Conservation (phyloP, 148 eudicot genomes). For the Rhododendron ovatum region DNA sequence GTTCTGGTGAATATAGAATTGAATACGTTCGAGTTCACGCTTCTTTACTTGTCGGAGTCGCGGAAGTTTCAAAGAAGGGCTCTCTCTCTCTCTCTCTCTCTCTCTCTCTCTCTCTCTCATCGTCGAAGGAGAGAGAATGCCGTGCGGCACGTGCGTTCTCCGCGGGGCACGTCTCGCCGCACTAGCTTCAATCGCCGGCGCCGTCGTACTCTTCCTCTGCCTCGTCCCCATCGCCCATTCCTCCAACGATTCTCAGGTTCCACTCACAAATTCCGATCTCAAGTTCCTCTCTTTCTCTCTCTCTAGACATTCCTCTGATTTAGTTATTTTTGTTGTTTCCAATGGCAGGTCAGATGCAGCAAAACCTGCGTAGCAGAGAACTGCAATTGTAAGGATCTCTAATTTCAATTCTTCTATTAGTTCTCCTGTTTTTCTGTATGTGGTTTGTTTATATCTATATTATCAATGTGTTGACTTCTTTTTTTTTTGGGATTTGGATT, state of each 20-base stretch:
- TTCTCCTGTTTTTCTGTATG: neutral
- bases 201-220: conserved; percentile 23
- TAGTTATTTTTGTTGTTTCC: neutral
- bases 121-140: conserved; percentile 10
- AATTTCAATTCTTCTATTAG: neutral
- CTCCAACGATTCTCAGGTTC: conserved; percentile 46
- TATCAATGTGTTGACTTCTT: neutral
- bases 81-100: too few relatives aligned
- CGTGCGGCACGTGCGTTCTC: conserved; percentile 15
- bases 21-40: neutral
- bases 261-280: neutral
- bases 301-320: neutral
- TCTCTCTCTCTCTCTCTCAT: neutral
- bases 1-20: too few relatives aligned
- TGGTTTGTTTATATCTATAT: neutral
- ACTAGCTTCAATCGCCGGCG: conserved; percentile 11
- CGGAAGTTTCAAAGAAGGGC: neutral
- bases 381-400: conserved; percentile 55
- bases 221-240: conserved; percentile 24
- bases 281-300: conserved; percentile 1
- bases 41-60: neutral
- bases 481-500: neutral
- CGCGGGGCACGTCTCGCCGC: conserved; percentile 12
- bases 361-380: conserved; percentile 57
- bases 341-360: conserved; percentile 69